These are phyloP conservation scores for Lepidium africanum DNA, from an alignment of 345 rosid genomes.

Conservation along the genomic window DNA sequence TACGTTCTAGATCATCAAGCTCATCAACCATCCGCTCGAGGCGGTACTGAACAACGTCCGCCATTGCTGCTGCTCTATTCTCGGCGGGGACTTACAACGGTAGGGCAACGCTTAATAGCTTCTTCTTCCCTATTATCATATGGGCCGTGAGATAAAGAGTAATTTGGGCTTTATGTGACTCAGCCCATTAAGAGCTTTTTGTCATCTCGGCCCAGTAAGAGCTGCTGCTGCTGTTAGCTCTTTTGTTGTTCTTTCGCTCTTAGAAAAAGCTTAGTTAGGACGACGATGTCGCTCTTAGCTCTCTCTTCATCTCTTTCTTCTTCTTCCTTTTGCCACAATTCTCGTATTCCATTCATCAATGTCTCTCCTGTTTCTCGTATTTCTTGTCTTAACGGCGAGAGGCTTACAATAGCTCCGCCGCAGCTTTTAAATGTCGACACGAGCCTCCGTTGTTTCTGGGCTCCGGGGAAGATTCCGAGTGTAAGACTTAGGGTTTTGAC, in stretches of 20 bases:
- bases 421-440: neutral
- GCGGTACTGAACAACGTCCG: slow-evolving; percentile 90
- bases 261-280: neutral
- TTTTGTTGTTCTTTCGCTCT: neutral
- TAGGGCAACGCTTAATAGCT: slow-evolving; percentile 11
- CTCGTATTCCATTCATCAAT: neutral
- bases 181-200: neutral
- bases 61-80: slow-evolving; percentile 39
- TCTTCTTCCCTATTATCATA: neutral
- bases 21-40: slow-evolving; percentile 94
- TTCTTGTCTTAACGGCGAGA: neutral
- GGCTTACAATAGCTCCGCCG: neutral
- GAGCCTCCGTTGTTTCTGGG: slow-evolving; percentile 6
- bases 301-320: slow-evolving; percentile 21
- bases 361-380: neutral
- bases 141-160: neutral
- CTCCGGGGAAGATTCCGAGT: slow-evolving; percentile 8
- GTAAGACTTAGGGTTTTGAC: slow-evolving; percentile 23
- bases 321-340: slow-evolving; percentile 1
- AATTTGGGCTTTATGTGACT: neutral
- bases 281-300: slow-evolving; percentile 17
- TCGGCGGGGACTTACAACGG: slow-evolving; percentile 16
- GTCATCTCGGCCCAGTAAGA: neutral
- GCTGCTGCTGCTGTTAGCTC: neutral
- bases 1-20: slow-evolving; percentile 80